A percentile compares a stretch with the other conserved stretches of the same genome.
Evolutionary conservation across 441 rosid species (phyloP).

Genomic region (Erodium texanum): DNA sequence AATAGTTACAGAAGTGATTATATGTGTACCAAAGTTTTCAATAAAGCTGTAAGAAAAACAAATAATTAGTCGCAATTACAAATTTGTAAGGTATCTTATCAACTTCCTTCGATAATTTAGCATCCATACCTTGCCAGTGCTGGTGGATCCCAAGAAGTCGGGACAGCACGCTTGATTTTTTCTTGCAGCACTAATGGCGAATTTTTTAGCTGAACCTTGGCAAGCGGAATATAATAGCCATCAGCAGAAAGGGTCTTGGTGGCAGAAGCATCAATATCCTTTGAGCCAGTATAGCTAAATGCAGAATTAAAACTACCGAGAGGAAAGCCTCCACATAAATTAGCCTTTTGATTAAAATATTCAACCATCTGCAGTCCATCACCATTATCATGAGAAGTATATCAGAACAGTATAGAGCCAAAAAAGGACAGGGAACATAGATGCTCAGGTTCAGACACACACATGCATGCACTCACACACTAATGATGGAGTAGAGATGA

Average conservation of each 20-base stretch:
- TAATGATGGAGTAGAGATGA: too few relatives aligned
- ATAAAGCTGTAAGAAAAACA: conserved; percentile 45
- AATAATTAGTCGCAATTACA: conserved; percentile 17
- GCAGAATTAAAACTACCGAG: conserved; percentile 72
- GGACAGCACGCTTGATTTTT: conserved; percentile 56
- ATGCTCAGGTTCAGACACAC: too few relatives aligned
- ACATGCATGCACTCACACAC: too few relatives aligned
- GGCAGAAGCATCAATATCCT: conserved; percentile 65
- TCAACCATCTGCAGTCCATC: conserved; percentile 48
- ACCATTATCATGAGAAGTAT: background rate
- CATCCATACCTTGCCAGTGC: conserved; percentile 49
- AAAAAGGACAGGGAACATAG: background rate
- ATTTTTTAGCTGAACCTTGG: conserved; percentile 36
- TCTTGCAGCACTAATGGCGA: conserved; percentile 34
- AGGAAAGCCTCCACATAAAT: conserved; percentile 49
- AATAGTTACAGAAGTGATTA: conserved; percentile 63
- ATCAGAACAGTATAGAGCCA: background rate
- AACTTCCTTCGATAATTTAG: background rate
- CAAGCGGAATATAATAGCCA: conserved; percentile 48
- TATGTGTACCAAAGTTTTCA: conserved; percentile 69
- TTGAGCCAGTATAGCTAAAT: conserved; percentile 66
- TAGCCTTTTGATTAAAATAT: conserved; percentile 44
- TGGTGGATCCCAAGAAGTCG: conserved; percentile 72
- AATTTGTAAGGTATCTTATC: conserved; percentile 2
- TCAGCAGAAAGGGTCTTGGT: conserved; percentile 65